Evolutionary conservation across 257 asterid genomes (phyloP), one percentile per base, ranked within the genome.

Genomic region (Cruciata laevipes): DNA sequence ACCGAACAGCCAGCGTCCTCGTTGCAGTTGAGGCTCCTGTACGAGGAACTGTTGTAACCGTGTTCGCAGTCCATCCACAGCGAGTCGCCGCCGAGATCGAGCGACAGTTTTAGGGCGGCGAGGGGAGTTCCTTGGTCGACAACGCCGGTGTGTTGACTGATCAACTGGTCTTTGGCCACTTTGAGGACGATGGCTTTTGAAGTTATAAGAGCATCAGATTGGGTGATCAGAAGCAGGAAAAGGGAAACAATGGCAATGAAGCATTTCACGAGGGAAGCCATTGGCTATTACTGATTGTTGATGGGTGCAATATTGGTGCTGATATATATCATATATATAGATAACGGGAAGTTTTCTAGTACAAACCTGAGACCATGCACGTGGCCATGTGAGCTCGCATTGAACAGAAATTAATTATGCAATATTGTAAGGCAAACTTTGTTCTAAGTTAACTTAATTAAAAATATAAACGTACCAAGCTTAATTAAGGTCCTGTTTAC

Each of bases 81-180:
- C 16, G 63, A 24, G 30, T 58, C 63, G 63, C 63, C 61, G 13
- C 61, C 61, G 30, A 55, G 61, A 20, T 55, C 61, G 14, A 55
- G 30, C 13, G 61, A n/a, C 13, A 55, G 31, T 1, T 55, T 55
- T 6, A 55, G 14, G 31, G 61, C 10, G 12, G 9, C 11, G 30
- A 55, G 61, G 13, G 61, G 61, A 7, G 61, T 55, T 9, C 61
- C 4, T 6, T 55, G 61, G 16, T 55, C 31, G 14, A 55, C 30
- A 1, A 55, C 30, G 61, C 31, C 10, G 61, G 61, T 55, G 61
- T 55, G 27, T 20, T 55, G 30, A 9, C 11, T 13, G 27, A 31
- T 55, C 14, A 9, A 20, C 30, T 31, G 6, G 5, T 55, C 61
- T n/a, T 55, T 20, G 61, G 27, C 14, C 31, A 20, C 61, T 23